Conservation (phyloP, 2,329 filamentous ascomycete genomes). For the Venturia asperata region DNA sequence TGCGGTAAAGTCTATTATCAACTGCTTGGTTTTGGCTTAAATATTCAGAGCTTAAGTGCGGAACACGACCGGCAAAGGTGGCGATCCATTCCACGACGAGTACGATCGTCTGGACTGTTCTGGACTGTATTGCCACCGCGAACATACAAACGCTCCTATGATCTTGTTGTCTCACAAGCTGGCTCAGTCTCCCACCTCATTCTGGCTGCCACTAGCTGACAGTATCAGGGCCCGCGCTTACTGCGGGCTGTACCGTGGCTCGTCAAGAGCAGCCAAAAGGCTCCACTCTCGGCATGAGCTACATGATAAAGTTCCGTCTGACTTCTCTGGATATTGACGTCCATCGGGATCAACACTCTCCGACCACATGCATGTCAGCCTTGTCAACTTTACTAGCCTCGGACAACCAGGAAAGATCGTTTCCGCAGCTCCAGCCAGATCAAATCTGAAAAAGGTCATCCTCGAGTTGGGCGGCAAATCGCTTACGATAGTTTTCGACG, state of each 20-base stretch:
- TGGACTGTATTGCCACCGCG: background rate
- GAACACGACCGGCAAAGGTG: too few species aligned
- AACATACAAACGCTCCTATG: slow-evolving; percentile 42
- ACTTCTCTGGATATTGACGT: slow-evolving; percentile 30
- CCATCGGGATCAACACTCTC: slow-evolving; percentile 27
- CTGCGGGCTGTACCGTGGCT: slow-evolving; percentile 54
- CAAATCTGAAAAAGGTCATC: slow-evolving; percentile 27
- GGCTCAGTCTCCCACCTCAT: slow-evolving; percentile 24
- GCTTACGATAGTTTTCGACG: slow-evolving; percentile 27
- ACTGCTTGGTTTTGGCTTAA: too few species aligned
- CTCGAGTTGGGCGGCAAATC: slow-evolving; percentile 29
- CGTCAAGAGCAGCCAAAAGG: slow-evolving; percentile 56
- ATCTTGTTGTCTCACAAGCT: slow-evolving; percentile 46
- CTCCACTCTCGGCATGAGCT: slow-evolving; percentile 47
- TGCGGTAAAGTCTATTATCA: too few species aligned
- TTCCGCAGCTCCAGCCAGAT: slow-evolving; percentile 25
- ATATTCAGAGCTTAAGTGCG: too few species aligned
- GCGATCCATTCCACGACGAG: background rate
- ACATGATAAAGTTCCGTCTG: slow-evolving; percentile 19
- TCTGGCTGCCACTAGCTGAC: slow-evolving; percentile 30
- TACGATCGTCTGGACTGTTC: background rate
- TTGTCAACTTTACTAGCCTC: slow-evolving; percentile 27
- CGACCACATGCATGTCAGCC: slow-evolving; percentile 29
- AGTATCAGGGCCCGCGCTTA: slow-evolving; percentile 47
- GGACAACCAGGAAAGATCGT: slow-evolving; percentile 25